Conservation (phyloP, 148 eudicot species). For the Cornus kousa region DNA sequence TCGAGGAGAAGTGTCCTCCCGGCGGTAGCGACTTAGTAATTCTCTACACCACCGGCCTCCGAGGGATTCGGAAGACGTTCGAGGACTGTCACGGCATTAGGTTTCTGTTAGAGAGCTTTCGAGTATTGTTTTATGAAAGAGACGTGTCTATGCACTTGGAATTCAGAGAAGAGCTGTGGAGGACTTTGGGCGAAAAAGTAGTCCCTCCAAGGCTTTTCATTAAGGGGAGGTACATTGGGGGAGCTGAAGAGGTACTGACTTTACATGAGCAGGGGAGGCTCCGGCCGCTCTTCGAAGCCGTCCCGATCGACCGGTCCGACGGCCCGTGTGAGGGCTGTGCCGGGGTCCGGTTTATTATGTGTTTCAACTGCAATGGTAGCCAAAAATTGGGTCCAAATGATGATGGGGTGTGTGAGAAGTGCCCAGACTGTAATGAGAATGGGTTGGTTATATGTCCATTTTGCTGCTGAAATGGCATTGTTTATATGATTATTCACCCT, state of each 20-base stretch:
- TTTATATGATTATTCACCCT: neutral
- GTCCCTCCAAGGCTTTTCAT: constrained; percentile 80
- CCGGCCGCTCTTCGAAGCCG: constrained; percentile 47
- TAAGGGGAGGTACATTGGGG: constrained; percentile 77
- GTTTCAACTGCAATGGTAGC: constrained; percentile 72
- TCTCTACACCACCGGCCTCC: constrained; percentile 59
- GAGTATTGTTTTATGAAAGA: constrained; percentile 57
- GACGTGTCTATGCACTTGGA: constrained; percentile 75
- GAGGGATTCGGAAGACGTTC: constrained; percentile 67
- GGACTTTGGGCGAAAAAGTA: constrained; percentile 40
- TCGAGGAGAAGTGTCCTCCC: constrained; percentile 67
- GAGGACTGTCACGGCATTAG: constrained; percentile 67
- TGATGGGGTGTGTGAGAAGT: constrained; percentile 26
- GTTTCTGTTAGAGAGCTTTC: constrained; percentile 58
- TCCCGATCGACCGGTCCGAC: constrained; percentile 42
- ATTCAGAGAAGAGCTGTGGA: constrained; percentile 78
- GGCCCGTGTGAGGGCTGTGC: constrained; percentile 64
- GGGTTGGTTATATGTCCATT: constrained; percentile 77
- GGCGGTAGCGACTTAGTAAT: constrained; percentile 55
- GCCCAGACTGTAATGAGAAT: constrained; percentile 85
- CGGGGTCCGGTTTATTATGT: constrained; percentile 67
- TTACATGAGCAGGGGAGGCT: constrained; percentile 73
- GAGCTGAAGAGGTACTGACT: constrained; percentile 62
- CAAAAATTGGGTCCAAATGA: constrained; percentile 33
- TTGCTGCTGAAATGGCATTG: constrained; percentile 36